Evolutionary conservation across 2,329 filamentous ascomycete species (phyloP).

Genomic region (Pseudonectria buxi): DNA sequence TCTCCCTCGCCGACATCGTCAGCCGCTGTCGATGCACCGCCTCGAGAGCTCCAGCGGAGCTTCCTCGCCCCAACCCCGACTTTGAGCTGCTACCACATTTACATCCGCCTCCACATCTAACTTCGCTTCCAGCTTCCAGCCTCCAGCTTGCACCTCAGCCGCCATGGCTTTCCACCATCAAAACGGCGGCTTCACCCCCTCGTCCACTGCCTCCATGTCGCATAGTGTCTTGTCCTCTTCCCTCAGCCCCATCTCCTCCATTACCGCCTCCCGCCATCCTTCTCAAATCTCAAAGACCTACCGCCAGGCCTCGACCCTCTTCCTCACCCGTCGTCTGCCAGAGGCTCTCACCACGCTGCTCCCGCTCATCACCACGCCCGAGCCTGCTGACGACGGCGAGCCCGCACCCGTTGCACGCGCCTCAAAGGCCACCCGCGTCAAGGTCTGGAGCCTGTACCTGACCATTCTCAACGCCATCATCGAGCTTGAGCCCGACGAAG

Average conservation of each 20-base stretch:
- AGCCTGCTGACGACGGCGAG: conserved; percentile 43
- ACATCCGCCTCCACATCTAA: conserved; percentile 2
- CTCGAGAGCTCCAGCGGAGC: too few relatives aligned
- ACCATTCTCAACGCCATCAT: conserved; percentile 87
- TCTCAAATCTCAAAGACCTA: conserved; percentile 85
- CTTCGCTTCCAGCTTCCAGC: too few relatives aligned
- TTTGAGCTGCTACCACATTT: conserved; percentile 4
- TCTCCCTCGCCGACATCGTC: too few relatives aligned
- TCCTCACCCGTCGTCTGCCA: conserved; percentile 85
- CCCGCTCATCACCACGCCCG: conserved; percentile 64
- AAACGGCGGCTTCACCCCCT: conserved; percentile 39
- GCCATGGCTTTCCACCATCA: conserved; percentile 40
- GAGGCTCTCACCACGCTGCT: conserved; percentile 82
- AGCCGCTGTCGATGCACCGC: too few relatives aligned
- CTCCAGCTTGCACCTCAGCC: conserved; percentile 6
- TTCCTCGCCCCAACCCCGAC: neutral
- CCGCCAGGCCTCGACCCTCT: conserved; percentile 87
- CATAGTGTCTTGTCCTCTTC: conserved; percentile 56
- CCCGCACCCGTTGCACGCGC: conserved; percentile 72
- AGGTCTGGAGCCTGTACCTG: conserved; percentile 95
- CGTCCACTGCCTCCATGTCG: conserved; percentile 36
- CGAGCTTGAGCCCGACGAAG: conserved; percentile 83
- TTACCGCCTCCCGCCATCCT: conserved; percentile 53
- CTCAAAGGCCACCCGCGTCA: conserved; percentile 77
- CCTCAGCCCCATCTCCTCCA: conserved; percentile 61